Conservation (phyloP, 352 stramenopile genomes). For the Blastocystis sp. region DNA sequence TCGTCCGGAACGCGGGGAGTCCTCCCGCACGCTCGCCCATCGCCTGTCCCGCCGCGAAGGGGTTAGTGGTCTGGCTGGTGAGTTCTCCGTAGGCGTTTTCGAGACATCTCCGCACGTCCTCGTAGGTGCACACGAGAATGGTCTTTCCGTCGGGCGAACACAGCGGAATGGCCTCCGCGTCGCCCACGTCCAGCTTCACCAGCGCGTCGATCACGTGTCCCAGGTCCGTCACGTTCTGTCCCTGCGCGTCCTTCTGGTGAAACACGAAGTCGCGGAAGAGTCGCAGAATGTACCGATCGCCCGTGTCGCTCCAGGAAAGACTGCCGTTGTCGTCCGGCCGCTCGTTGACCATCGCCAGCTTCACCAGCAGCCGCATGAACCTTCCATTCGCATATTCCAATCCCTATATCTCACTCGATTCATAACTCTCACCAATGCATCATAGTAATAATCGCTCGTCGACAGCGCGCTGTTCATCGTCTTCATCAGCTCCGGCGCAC, state of each 20-base stretch:
- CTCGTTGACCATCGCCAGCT: conserved; percentile 69
- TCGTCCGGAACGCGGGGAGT: not conserved
- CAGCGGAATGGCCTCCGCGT: conserved; percentile 73
- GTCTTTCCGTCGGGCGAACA: conserved; percentile 70
- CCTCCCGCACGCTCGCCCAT: too few relatives aligned
- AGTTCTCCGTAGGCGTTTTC: conserved; percentile 68
- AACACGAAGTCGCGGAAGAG: conserved; percentile 80
- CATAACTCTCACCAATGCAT: conserved; percentile 62
- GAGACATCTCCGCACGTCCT: conserved; percentile 67
- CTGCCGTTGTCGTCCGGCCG: conserved; percentile 63
- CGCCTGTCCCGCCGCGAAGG: too few relatives aligned
- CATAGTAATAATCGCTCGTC: conserved; percentile 8
- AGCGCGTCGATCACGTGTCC: conserved; percentile 73
- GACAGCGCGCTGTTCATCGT: conserved; percentile 51
- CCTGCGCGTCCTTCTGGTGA: conserved; percentile 72
- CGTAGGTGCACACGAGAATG: conserved; percentile 73
- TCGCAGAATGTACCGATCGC: conserved; percentile 72
- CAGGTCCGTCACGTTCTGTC: conserved; percentile 73
- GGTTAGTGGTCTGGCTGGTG: not conserved
- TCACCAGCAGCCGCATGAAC: conserved; percentile 68
- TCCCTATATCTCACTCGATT: conserved; percentile 63
- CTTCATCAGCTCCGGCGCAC: conserved; percentile 17
- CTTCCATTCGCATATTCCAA: conserved; percentile 72
- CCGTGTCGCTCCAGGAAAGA: conserved; percentile 71
- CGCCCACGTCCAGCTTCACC: conserved; percentile 73